These are phyloP conservation scores for Colletotrichum australisinense DNA, from an alignment of 2,329 filamentous ascomycete genomes.

Conservation along the genomic window DNA sequence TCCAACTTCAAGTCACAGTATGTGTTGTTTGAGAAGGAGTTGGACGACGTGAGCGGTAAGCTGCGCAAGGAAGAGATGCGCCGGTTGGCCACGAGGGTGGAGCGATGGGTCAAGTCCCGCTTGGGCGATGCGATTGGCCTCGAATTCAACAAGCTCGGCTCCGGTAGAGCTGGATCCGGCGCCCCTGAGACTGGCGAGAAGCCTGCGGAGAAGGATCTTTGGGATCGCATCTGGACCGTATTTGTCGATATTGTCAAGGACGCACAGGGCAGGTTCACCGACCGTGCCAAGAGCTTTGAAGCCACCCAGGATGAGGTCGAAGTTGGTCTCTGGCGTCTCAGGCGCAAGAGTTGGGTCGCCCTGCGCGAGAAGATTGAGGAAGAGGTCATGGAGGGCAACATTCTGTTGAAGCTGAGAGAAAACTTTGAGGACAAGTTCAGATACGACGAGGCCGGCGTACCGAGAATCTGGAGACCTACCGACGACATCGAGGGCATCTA, in stretches of 20 bases:
- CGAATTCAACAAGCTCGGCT: conserved; percentile 96
- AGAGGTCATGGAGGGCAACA: conserved; percentile 97
- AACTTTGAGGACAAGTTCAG: conserved; percentile 99
- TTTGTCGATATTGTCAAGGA: conserved; percentile 87
- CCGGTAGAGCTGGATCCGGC: conserved; percentile 83
- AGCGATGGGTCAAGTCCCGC: conserved; percentile 92
- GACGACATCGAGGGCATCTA: conserved; percentile 98
- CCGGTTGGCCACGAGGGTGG: conserved; percentile 87
- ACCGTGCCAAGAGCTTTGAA: conserved; percentile 92
- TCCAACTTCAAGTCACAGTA: conserved; percentile 87
- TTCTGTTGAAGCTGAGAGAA: conserved; percentile 93
- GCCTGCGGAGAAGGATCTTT: conserved; percentile 85
- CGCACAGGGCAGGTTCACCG: conserved; percentile 86
- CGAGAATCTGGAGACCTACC: conserved; percentile 94
- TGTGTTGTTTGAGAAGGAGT: conserved; percentile 85
- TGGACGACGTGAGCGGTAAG: conserved; percentile 87
- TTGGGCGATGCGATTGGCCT: conserved; percentile 89
- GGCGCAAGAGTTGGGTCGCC: conserved; percentile 94
- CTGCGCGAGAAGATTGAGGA: conserved; percentile 92
- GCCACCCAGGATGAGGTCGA: conserved; percentile 92
- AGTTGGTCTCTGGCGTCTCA: conserved; percentile 90
- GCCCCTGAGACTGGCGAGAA: conserved; percentile 83
- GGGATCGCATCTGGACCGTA: conserved; percentile 93
- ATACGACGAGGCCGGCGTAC: conserved; percentile 94
- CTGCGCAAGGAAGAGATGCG: conserved; percentile 97